phyloP scores from a whole-genome alignment of 2,329 filamentous ascomycete species.

The Lasiodiplodia theobromae region DNA sequence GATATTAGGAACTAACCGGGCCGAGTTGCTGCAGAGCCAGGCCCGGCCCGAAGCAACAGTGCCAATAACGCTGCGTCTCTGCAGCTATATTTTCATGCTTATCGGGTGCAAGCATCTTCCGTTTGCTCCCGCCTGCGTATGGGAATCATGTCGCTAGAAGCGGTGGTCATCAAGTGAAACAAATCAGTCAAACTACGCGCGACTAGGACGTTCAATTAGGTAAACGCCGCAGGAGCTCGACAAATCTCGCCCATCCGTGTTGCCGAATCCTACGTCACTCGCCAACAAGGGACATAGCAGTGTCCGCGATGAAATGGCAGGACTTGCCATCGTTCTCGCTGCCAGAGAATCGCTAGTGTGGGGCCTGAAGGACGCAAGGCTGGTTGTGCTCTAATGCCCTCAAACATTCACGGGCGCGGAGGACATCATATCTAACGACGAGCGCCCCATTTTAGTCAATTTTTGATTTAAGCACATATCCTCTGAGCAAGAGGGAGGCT shows the following conservation, averaged over 20 bases:
- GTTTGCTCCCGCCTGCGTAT: neutral
- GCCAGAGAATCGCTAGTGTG: neutral
- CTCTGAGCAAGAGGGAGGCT: neutral
- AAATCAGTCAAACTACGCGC: neutral
- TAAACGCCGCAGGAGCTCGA: neutral
- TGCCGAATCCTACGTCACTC: neutral
- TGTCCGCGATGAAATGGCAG: neutral
- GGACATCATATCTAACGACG: neutral
- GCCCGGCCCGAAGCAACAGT: constrained; percentile 1
- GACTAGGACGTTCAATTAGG: neutral
- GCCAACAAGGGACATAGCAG: neutral
- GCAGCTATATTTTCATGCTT: neutral
- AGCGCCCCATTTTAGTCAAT: neutral
- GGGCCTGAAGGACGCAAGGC: neutral
- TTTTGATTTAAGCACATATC: neutral
- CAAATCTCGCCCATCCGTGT: neutral
- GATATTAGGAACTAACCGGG: constrained; percentile 1
- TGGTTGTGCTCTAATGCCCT: neutral
- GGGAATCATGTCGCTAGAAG: neutral
- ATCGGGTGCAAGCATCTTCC: neutral
- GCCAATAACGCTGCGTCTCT: neutral
- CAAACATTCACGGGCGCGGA: neutral
- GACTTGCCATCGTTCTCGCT: neutral
- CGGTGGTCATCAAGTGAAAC: neutral
- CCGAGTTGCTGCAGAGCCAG: neutral